Evolutionary conservation across 2,329 filamentous ascomycete species (phyloP).

Genomic region (Pyricularia grisea): DNA sequence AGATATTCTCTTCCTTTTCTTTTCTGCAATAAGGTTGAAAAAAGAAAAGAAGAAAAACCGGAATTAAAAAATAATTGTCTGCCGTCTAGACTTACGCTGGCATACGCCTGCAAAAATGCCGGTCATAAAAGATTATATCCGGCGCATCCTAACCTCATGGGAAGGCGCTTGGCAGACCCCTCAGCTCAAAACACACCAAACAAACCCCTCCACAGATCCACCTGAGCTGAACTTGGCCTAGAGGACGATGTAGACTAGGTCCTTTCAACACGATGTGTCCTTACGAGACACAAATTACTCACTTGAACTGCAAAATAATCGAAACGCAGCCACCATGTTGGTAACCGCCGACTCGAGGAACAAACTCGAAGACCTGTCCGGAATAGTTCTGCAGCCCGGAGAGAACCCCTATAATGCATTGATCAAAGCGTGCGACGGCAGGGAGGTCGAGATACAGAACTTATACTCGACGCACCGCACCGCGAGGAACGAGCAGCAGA

Average conservation of each 20-base stretch:
- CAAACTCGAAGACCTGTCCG: slow-evolving; percentile 46
- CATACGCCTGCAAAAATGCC: background rate
- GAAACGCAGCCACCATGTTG: slow-evolving; percentile 17
- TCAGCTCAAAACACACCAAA: background rate
- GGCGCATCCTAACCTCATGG: background rate
- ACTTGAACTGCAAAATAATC: background rate
- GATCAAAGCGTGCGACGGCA: slow-evolving; percentile 56
- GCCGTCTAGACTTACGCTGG: background rate
- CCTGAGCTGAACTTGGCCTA: background rate
- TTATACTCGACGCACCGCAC: slow-evolving; percentile 67
- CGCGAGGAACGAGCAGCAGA: slow-evolving; percentile 68
- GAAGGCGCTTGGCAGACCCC: background rate
- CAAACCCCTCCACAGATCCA: background rate
- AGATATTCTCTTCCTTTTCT: background rate
- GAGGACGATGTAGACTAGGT: background rate
- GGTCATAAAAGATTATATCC: too few species aligned
- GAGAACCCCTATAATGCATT: slow-evolving; percentile 71
- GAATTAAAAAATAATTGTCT: background rate
- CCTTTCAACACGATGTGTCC: background rate
- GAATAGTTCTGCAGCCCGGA: slow-evolving; percentile 35
- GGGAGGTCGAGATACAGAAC: slow-evolving; percentile 58
- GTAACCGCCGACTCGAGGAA: slow-evolving; percentile 33
- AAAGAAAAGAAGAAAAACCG: background rate
- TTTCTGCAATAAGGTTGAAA: background rate
- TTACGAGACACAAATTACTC: background rate